Evolutionary conservation across 495 filamentous ascomycete genomes (phyloP).

Genomic region (Chlorociboria aeruginascens): DNA sequence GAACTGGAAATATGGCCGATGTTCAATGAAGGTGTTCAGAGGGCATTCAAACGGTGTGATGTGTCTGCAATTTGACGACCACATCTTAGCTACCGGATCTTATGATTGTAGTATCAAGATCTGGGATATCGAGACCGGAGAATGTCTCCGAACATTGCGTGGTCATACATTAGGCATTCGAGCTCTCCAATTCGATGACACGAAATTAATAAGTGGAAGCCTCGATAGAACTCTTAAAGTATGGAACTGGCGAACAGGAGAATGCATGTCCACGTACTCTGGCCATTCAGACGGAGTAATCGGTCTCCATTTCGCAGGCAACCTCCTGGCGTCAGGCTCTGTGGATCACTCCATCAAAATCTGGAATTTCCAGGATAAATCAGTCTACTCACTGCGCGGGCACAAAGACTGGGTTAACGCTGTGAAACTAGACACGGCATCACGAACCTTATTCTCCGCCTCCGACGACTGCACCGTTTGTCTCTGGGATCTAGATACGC

Average conservation of each 20-base stretch:
- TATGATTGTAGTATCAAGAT: conserved; percentile 93
- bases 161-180: conserved; percentile 78
- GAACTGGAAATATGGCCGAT: conserved; percentile 94
- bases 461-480: conserved; percentile 87
- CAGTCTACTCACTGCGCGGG: conserved; percentile 63
- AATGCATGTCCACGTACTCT: conserved; percentile 68
- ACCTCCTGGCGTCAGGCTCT: conserved; percentile 75
- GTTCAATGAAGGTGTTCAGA: conserved; percentile 64
- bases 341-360: conserved; percentile 84
- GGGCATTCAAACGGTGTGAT: conserved; percentile 94
- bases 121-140: conserved; percentile 83
- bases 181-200: conserved; percentile 86
- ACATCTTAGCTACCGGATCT: conserved; percentile 84
- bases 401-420: conserved; percentile 93
- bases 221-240: conserved; percentile 73
- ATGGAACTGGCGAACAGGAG: conserved; percentile 94
- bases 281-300: conserved; percentile 75
- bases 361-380: conserved; percentile 82
- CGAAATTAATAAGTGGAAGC: conserved; percentile 75
- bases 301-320: conserved; percentile 71
- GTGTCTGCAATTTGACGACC: conserved; percentile 90
- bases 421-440: conserved; percentile 68
- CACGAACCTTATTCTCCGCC: conserved; percentile 79
- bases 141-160: conserved; percentile 67
- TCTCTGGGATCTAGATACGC: conserved; percentile 87